Evolutionary conservation across 129 eudicot species (phyloP).

Genomic region (Chrysanthemum makinoi): DNA sequence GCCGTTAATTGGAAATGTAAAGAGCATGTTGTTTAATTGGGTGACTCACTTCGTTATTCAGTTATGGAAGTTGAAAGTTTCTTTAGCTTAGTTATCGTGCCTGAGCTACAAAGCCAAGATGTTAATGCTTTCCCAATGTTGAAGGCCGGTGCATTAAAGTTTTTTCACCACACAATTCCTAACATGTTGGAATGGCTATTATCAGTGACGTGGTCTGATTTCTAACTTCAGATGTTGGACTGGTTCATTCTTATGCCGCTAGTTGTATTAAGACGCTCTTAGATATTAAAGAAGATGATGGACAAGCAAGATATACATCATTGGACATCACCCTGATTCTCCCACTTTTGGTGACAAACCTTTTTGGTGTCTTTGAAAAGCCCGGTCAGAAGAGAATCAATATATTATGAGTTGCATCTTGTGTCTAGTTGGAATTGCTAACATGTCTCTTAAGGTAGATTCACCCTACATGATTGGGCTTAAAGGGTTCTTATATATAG

Average conservation of each 20-base stretch:
- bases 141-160: slow-evolving; percentile 89
- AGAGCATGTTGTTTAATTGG: slow-evolving; percentile 87
- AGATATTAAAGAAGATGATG: slow-evolving; percentile 76
- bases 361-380: slow-evolving; percentile 72
- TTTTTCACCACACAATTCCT: slow-evolving; percentile 66
- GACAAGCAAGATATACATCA: slow-evolving; percentile 65
- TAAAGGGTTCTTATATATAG: slow-evolving; percentile 51
- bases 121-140: slow-evolving; percentile 74
- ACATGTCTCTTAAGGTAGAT: slow-evolving; percentile 69
- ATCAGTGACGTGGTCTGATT: slow-evolving; percentile 77
- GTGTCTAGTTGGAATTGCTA: slow-evolving; percentile 89
- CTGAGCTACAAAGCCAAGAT: slow-evolving; percentile 77
- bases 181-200: slow-evolving; percentile 62
- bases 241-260: slow-evolving; percentile 95
- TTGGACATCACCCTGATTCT: slow-evolving; percentile 66
- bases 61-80: slow-evolving; percentile 75
- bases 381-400: slow-evolving; percentile 92
- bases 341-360: slow-evolving; percentile 74
- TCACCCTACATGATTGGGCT: slow-evolving; percentile 67
- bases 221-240: slow-evolving; percentile 68
- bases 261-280: slow-evolving; percentile 85
- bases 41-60: slow-evolving; percentile 67
- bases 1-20: slow-evolving; percentile 75
- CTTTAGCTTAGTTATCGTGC: slow-evolving; percentile 74
- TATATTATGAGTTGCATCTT: slow-evolving; percentile 93